Conservation (phyloP, 495 filamentous ascomycete genomes). For the Aspergillus egyptiacus region DNA sequence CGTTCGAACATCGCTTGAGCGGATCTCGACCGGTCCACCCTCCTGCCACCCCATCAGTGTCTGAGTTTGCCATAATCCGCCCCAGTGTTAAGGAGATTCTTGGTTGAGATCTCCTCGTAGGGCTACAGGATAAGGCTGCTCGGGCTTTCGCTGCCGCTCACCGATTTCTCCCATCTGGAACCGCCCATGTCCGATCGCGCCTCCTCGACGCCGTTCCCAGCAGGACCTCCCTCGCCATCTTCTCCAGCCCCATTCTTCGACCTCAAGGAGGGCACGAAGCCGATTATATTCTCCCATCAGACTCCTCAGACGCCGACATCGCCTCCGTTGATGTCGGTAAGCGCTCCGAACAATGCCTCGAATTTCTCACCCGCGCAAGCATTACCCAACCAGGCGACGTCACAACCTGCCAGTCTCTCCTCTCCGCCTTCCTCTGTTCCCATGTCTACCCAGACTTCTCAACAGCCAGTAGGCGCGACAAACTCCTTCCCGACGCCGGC, state of each 20-base stretch:
- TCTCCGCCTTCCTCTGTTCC: conserved; percentile 42
- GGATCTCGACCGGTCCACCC: conserved; percentile 29
- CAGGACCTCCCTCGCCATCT: conserved; percentile 40
- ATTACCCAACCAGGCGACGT: conserved; percentile 41
- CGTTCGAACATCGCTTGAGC: conserved; percentile 38
- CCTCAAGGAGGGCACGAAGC: conserved; percentile 34
- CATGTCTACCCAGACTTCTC: conserved; percentile 44
- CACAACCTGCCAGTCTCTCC: conserved; percentile 35
- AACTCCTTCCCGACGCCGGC: conserved; percentile 45
- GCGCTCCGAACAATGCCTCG: conserved; percentile 44
- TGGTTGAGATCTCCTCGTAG: conserved; percentile 22
- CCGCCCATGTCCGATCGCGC: conserved; percentile 42
- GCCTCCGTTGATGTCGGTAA: conserved; percentile 51
- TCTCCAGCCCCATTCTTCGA: conserved; percentile 35
- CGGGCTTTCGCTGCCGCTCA: conserved; percentile 13
- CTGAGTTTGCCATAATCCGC: conserved; percentile 12
- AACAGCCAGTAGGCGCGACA: conserved; percentile 38
- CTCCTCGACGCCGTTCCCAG: conserved; percentile 33
- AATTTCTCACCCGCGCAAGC: conserved; percentile 41
- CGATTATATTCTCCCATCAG: conserved; percentile 30
- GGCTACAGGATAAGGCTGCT: conserved; percentile 9
- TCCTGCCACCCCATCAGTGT: conserved; percentile 6
- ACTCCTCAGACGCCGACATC: conserved; percentile 44
- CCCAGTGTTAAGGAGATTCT: conserved; percentile 13
- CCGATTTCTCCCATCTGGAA: conserved; percentile 10